Base-by-base conservation (phyloP, 495 filamentous ascomycete genomes). In the Evansstolkia leycettana region DNA sequence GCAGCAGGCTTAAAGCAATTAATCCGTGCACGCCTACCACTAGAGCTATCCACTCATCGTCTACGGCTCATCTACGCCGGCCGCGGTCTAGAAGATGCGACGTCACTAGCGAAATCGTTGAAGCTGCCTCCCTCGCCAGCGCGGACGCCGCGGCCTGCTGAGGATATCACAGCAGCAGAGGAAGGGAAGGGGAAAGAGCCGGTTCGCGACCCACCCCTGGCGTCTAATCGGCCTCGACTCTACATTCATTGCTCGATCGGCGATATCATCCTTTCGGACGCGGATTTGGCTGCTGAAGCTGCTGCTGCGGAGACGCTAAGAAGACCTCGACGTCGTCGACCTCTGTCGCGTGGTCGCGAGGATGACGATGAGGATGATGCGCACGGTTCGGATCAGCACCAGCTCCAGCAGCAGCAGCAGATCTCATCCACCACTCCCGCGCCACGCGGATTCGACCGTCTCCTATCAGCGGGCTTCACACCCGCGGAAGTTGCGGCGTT, bases 201-300 rank as follows among this genome's bases (percentile, higher is more conserved):
- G 10, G 47, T 72, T 10, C 65, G 67, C 10, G 60, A 55, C 14
- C 47, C 33, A 19, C 18, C 18, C 8, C 50, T 31, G 14, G 12
- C 36, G 16, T 8, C 10, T 14, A 16, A 66, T 15, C 45, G 52
- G 16, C 57, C 54, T 4, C 66, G 76, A 15, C 64, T 87, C 46
- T 92, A 90, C 60, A 76, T 93, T 33, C 87, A 93, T 67, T 95
- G 89, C 70, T 84, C 80, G 27, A 82, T 95, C 38, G 82, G 84
- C 46, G 69, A 70, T 31, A 57, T 66, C 9, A 48, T 55, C 5
- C 73, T 94, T 15, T 74, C 80, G 0, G 50, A 72, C 2, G 38
- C 57, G 0, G 84, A 90, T 18, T 72, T 96, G 13, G 65, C 58
- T 2, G 65, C 62, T n/a, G 89, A 94, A 65, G 73, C 72, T 6